These are phyloP conservation scores for Cucurbita pepo DNA, from an alignment of 306 rosid species.

Conservation along the genomic window DNA sequence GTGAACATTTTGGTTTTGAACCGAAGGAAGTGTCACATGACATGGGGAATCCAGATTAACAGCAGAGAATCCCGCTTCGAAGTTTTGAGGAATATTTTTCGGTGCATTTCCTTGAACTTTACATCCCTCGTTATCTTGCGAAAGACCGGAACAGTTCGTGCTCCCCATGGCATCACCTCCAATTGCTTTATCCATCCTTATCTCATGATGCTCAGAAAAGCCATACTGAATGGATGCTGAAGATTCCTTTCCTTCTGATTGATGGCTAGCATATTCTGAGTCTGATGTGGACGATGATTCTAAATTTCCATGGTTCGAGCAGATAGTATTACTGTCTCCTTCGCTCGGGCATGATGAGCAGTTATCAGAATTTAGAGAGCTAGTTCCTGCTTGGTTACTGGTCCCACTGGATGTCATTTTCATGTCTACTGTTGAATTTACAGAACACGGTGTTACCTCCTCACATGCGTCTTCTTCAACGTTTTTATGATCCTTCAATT, in stretches of 20 bases:
- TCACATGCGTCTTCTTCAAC: constrained; percentile 20
- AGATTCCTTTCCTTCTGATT: constrained; percentile 54
- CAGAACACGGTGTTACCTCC: constrained; percentile 22
- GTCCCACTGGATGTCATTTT: constrained; percentile 17
- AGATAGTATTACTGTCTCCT: constrained; percentile 65
- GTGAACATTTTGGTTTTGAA: constrained; percentile 47
- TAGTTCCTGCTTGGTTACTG: constrained; percentile 28
- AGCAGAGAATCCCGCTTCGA: constrained; percentile 36
- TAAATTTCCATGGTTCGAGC: constrained; percentile 57
- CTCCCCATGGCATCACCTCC: constrained; percentile 19
- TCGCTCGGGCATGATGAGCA: constrained; percentile 78
- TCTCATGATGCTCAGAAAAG: constrained; percentile 34
- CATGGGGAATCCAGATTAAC: constrained; percentile 43
- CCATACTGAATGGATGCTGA: constrained; percentile 27
- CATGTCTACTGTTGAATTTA: constrained; percentile 1
- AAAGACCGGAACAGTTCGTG: constrained; percentile 12
- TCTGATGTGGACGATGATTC: constrained; percentile 81
- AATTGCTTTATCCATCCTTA: constrained; percentile 22
- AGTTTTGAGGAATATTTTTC: constrained; percentile 17
- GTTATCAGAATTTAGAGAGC: constrained; percentile 51
- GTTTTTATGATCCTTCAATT: constrained; percentile 25
- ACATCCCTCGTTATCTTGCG: constrained; percentile 27
- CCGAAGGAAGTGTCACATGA: constrained; percentile 36
- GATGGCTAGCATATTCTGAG: constrained; percentile 80
- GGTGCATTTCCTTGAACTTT: constrained; percentile 19